phyloP scores from a whole-genome alignment of 495 filamentous ascomycete species.

The Lineolata rhizophorae region DNA sequence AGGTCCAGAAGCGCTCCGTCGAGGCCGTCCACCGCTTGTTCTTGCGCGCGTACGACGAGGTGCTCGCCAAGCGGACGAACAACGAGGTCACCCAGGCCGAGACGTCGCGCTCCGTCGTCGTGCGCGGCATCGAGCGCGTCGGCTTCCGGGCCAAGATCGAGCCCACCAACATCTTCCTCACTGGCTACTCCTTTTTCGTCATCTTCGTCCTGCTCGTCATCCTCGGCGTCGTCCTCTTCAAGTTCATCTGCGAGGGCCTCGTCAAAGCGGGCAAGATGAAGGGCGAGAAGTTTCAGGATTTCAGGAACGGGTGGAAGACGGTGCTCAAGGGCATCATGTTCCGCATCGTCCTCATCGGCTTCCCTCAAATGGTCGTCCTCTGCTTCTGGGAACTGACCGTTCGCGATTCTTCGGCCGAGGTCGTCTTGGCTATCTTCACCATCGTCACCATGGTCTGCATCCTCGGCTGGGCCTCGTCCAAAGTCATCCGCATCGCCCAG shows the following conservation, averaged over 20 bases:
- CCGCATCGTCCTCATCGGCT: conserved; percentile 76
- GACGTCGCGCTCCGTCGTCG: conserved; percentile 33
- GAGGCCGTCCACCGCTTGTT: conserved; percentile 20
- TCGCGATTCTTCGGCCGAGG: conserved; percentile 66
- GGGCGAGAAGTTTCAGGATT: conserved; percentile 75
- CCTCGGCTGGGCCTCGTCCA: conserved; percentile 70
- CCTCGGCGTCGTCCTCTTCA: conserved; percentile 56
- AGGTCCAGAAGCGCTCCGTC: conserved; percentile 55
- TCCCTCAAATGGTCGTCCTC: conserved; percentile 76
- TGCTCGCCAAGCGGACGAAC: conserved; percentile 29
- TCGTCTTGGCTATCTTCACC: conserved; percentile 78
- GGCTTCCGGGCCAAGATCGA: conserved; percentile 75
- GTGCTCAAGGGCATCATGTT: conserved; percentile 84
- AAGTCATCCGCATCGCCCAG: conserved; percentile 74
- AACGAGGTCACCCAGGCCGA: conserved; percentile 19
- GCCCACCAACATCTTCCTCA: conserved; percentile 83
- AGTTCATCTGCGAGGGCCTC: conserved; percentile 50
- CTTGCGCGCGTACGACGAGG: conserved; percentile 23
- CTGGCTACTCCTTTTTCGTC: conserved; percentile 74
- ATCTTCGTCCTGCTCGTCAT: conserved; percentile 56
- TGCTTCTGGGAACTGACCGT: conserved; percentile 89
- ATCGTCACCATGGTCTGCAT: conserved; percentile 60
- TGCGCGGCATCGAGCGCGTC: conserved; percentile 76
- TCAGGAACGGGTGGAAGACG: conserved; percentile 76
- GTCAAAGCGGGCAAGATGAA: conserved; percentile 60